Conservation (phyloP, 78 protist species). For the Parvularia atlantis region DNA sequence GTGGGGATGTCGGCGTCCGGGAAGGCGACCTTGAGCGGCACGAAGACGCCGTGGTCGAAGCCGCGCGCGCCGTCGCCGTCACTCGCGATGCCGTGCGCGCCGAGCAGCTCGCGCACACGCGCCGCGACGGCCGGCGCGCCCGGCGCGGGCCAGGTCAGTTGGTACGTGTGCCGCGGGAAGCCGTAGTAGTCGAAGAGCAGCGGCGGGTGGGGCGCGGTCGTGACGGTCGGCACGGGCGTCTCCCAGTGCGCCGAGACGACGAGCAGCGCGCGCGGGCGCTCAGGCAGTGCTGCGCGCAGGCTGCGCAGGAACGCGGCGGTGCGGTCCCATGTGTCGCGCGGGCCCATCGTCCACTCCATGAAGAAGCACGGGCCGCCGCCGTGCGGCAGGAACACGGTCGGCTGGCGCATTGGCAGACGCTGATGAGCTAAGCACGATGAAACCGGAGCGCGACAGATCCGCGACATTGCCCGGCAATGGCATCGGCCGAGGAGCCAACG, state of each 20-base stretch:
- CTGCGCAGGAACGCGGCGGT: background rate
- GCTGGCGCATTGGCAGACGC: too few relatives aligned
- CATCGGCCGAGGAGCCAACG: too few relatives aligned
- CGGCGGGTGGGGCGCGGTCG: background rate
- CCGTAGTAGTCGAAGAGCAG: conserved; percentile 35
- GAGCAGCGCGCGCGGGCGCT: background rate
- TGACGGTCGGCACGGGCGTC: background rate
- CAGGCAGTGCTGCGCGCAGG: background rate
- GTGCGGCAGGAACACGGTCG: background rate
- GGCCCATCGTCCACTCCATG: background rate
- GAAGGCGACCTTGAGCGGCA: conserved; percentile 17
- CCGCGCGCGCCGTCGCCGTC: conserved; percentile 10
- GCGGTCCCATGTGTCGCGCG: background rate
- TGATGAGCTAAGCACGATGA: too few relatives aligned
- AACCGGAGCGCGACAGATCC: too few relatives aligned
- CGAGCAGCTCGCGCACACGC: background rate
- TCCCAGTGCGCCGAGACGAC: conserved; percentile 31
- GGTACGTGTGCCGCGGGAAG: conserved; percentile 26
- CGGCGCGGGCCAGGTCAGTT: conserved; percentile 14
- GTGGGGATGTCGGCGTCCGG: conserved; percentile 35
- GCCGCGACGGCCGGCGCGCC: conserved; percentile 8
- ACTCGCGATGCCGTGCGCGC: background rate
- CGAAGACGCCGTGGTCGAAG: conserved; percentile 42
- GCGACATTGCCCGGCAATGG: too few relatives aligned
- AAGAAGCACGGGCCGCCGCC: conserved; percentile 15